phyloP scores from a whole-genome alignment of 2,329 filamentous ascomycete genomes.

The Trichoderma simmonsii region DNA sequence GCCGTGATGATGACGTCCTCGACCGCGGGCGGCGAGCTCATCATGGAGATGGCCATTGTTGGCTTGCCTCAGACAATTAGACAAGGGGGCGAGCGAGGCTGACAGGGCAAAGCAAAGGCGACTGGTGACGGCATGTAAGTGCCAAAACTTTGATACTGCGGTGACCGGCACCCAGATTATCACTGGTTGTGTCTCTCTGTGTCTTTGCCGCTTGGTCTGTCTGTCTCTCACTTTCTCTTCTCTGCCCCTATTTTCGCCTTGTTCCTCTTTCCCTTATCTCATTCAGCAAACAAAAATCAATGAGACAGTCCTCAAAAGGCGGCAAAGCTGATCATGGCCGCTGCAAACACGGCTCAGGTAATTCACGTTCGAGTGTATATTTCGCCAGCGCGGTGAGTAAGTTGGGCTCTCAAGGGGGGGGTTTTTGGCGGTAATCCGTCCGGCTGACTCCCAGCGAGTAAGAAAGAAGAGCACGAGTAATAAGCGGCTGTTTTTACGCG shows the following conservation, averaged over 20 bases:
- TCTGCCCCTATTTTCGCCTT: not conserved
- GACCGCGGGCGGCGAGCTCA: slow-evolving; percentile 40
- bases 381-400: not conserved
- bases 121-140: not conserved
- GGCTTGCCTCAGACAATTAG: not conserved
- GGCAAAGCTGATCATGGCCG: not conserved
- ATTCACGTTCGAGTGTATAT: not conserved
- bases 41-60: slow-evolving; percentile 25
- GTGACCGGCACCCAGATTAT: not conserved
- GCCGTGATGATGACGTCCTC: slow-evolving; percentile 45
- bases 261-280: not conserved
- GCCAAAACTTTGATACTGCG: not conserved
- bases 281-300: not conserved
- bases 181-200: not conserved
- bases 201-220: not conserved
- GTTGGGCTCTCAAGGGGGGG: not conserved
- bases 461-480: not conserved
- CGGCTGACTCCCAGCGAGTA: not conserved
- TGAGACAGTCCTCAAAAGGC: not conserved
- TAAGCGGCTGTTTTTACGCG: not conserved
- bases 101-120: not conserved
- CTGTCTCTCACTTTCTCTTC: not conserved
- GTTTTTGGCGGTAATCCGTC: not conserved
- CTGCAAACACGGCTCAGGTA: not conserved
- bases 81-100: not conserved